Evolutionary conservation across 768 basidiomycete species (phyloP).

Genomic region (Tricholoma sp.): DNA sequence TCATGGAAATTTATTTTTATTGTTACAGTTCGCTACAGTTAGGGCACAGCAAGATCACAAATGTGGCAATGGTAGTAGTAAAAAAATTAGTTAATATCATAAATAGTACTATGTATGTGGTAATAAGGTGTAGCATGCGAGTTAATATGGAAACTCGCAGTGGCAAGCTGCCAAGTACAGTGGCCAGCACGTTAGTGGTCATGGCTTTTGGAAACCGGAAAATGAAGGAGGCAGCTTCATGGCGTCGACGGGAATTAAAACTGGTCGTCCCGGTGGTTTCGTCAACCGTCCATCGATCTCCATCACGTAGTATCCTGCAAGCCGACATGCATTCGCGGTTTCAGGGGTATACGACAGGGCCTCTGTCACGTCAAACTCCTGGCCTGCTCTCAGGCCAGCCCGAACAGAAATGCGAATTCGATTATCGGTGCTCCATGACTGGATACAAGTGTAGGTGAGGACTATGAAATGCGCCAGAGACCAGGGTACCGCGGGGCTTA

Average conservation of each 20-base stretch:
- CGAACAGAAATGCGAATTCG: background rate
- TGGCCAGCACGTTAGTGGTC: background rate
- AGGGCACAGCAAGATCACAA: too few species aligned
- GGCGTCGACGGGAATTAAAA: background rate
- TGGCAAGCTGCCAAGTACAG: too few species aligned
- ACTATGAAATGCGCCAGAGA: background rate
- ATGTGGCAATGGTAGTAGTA: too few species aligned
- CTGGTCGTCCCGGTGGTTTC: background rate
- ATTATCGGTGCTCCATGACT: background rate
- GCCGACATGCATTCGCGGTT: background rate
- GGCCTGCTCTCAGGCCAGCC: background rate
- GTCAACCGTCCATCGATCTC: background rate
- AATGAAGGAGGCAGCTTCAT: background rate
- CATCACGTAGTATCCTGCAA: background rate
- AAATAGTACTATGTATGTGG: too few species aligned
- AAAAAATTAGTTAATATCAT: too few species aligned
- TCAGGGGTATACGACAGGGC: background rate
- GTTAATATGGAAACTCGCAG: too few species aligned
- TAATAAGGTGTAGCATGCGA: too few species aligned
- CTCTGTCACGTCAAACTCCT: background rate
- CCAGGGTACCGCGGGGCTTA: background rate
- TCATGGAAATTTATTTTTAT: too few species aligned
- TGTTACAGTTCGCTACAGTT: too few species aligned
- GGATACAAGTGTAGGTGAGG: background rate
- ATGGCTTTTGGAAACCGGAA: background rate